Evolutionary conservation across 2,329 filamentous ascomycete genomes (phyloP).

Genomic region (Pseudocercospora fijiensis): DNA sequence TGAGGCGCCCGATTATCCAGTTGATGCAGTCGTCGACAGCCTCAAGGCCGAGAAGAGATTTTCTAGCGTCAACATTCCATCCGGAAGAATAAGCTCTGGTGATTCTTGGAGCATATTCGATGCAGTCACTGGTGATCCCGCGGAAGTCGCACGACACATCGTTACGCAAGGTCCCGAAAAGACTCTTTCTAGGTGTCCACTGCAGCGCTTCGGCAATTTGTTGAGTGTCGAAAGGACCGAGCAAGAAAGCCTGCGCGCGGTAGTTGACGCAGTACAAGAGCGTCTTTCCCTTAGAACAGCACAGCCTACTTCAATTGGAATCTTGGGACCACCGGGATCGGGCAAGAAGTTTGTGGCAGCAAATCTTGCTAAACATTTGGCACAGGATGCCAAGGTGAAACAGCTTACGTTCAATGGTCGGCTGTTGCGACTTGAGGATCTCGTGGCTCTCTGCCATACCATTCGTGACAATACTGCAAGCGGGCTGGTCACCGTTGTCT

Average conservation of each 20-base stretch:
- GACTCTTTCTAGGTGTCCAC: slow-evolving; percentile 34
- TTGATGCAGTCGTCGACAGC: slow-evolving; percentile 29
- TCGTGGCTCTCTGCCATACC: slow-evolving; percentile 34
- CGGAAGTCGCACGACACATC: slow-evolving; percentile 37
- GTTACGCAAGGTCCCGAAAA: slow-evolving; percentile 35
- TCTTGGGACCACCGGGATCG: slow-evolving; percentile 34
- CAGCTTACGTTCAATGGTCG: slow-evolving; percentile 34
- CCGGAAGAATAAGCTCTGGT: slow-evolving; percentile 36
- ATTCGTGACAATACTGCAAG: slow-evolving; percentile 34
- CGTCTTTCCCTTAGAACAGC: slow-evolving; percentile 27
- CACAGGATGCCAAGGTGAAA: slow-evolving; percentile 26
- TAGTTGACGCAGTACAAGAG: slow-evolving; percentile 35
- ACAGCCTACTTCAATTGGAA: slow-evolving; percentile 36
- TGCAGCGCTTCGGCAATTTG: slow-evolving; percentile 32
- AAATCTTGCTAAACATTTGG: slow-evolving; percentile 33
- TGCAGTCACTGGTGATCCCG: slow-evolving; percentile 35
- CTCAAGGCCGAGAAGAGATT: slow-evolving; percentile 29
- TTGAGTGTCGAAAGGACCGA: slow-evolving; percentile 35
- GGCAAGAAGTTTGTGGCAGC: slow-evolving; percentile 38
- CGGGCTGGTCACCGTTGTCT: slow-evolving; percentile 32
- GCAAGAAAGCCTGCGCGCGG: slow-evolving; percentile 36
- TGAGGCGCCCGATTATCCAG: slow-evolving; percentile 33
- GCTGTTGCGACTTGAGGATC: slow-evolving; percentile 31
- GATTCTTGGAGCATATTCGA: slow-evolving; percentile 39
- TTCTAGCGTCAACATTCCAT: slow-evolving; percentile 35